Evolutionary conservation across 495 filamentous ascomycete species (phyloP), one percentile per base, ranked within the genome.

Genomic region (Cercophora samala): DNA sequence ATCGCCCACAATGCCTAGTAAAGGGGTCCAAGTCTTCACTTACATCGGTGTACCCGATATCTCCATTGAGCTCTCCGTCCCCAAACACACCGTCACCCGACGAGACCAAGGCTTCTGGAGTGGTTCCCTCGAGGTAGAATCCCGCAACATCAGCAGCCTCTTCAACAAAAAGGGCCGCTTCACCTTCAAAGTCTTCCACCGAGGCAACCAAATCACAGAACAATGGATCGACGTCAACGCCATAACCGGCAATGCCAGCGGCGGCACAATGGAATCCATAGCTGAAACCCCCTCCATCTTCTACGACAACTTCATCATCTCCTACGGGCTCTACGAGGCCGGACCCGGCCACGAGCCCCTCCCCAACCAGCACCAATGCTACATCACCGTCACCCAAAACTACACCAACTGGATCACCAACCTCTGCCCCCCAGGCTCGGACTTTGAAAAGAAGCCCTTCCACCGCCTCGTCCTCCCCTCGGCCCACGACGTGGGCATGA

Each of bases 401-500:
- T 77, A 82, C 64, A 70, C 74, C 46, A 67, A 70, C 59, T 86
- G 82, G 84, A 83, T 84, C 75, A 70, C 77, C 46, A 65, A 66
- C n/a, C 55, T 85, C 1, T 79, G 77, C 2, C 80, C 83, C 3
- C 72, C 70, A 1, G 79, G 75, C 8, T 83, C 83, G 1, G 66
- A 72, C 2, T 70, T 74, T 32, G 82, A 81, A 22, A 62, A 75
- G 15, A 75, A 79, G 19, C 80, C 80, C 1, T 84, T 85, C 71
- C 64, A 69, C 11, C 75, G 76, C 23, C 75, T 85, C 56, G 81
- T 85, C 17, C 78, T 86, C 1, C 80, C 84, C 0, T 66, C 76
- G 0, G 72, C 76, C 1, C 84, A 87, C 67, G 83, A 86, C 62
- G 77, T 79, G 23, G 83, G 84, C 13, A 85, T 87, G 82, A 86